Base-by-base conservation (phyloP, 768 basidiomycete genomes). In the Pulveroboletus frians region DNA sequence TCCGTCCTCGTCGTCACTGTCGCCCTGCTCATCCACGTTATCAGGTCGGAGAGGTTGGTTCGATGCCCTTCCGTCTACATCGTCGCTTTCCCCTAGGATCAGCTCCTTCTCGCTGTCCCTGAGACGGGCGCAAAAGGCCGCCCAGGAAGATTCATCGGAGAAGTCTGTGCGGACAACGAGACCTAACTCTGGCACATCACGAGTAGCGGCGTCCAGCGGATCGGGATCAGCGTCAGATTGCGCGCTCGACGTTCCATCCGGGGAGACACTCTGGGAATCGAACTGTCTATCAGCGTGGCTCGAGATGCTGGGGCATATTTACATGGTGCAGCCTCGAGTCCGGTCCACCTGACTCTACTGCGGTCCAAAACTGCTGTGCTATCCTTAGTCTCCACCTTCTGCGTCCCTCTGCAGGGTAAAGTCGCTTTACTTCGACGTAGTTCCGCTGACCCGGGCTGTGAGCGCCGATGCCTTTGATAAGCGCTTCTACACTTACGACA, bases 121-220 rank as follows among this genome's bases (percentile, higher is more conserved):
- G 10, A 91, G 68, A 49, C 72, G 72, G 5, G 61, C 54, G 48
- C 63, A 67, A 64, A 89, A 87, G 0, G 64, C 52, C 11, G 69
- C 59, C 88, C 88, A 90, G 1, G 86, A 79, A 7, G 71, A 69
- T 30, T 88, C 84, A 60, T 85, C 67, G 9, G 80, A 73, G 62
- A 76, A 89, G 58, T 90, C 85, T 9, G 87, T 84, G 34, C 88
- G 81, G n/a, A 90, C 61, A 39, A 90, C 61, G 50, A 89, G 57
- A 13, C 85, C 85, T 36, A 80, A 57, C 49, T 79, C 77, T 1
- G 72, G 72, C 7, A 69, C 73, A 20, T 78, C 73, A 18, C 69
- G 63, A 29, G 77, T 54, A 43, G 70, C 53, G 10, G 59, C 61
- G 62, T 87, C 84, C 51, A 77, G 60, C 2, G 78, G 77, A 64